Conservation (phyloP, 495 filamentous ascomycete genomes). For the Penicillium daleae region DNA sequence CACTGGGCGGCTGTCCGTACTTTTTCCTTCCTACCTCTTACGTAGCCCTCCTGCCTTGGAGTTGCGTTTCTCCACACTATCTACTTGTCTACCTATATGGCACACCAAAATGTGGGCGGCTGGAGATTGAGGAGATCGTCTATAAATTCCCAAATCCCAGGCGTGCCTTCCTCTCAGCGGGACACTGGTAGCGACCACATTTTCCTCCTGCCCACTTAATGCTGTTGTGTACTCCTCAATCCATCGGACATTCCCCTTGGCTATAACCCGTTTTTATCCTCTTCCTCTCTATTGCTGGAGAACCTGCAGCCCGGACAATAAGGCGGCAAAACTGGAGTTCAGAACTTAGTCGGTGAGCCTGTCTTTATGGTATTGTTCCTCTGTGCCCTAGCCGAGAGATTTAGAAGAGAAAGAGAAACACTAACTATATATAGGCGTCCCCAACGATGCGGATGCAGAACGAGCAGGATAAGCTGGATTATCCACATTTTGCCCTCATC, state of each 20-base stretch:
- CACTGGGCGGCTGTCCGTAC: neutral
- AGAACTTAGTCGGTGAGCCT: slow-evolving; percentile 5
- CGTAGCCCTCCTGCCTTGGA: slow-evolving; percentile 2
- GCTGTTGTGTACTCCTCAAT: neutral
- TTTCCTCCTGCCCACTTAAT: neutral
- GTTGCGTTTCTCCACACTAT: slow-evolving; percentile 21
- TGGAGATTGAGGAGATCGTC: slow-evolving; percentile 19
- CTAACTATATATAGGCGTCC: slow-evolving; percentile 21
- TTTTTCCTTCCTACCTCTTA: slow-evolving; percentile 4
- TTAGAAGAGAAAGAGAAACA: neutral
- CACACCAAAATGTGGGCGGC: slow-evolving; percentile 1
- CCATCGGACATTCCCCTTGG: slow-evolving; percentile 11
- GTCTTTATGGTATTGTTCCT: slow-evolving; percentile 21
- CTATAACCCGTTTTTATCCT: slow-evolving; percentile 20
- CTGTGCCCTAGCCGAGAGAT: neutral
- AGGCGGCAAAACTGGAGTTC: slow-evolving; percentile 6
- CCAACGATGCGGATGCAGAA: slow-evolving; percentile 34
- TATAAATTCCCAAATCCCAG: slow-evolving; percentile 26
- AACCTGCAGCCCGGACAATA: neutral
- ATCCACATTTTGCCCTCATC: slow-evolving; percentile 43
- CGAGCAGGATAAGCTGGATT: slow-evolving; percentile 25
- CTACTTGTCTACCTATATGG: neutral
- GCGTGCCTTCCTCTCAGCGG: slow-evolving; percentile 5
- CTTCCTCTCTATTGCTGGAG: slow-evolving; percentile 13
- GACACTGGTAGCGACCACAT: no score